These are phyloP conservation scores for Aristolochia californica DNA, from an alignment of 164 flowering plant species.

Conservation along the genomic window DNA sequence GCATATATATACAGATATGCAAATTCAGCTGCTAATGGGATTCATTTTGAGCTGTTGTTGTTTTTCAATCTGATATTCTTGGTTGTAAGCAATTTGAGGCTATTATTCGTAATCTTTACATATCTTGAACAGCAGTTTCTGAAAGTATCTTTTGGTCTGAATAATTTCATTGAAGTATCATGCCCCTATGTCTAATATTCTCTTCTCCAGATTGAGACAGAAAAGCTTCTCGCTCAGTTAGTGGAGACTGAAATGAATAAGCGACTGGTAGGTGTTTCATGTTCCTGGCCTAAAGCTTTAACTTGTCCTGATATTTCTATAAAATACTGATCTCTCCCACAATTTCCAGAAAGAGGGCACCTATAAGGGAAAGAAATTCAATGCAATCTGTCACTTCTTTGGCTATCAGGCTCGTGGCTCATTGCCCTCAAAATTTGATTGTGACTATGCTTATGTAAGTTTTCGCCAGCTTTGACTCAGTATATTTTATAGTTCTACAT, in stretches of 20 bases:
- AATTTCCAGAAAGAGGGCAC: constrained; percentile 87
- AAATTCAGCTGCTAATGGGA: not conserved
- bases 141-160: too few relatives aligned
- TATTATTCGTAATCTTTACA: too few relatives aligned
- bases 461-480: not conserved
- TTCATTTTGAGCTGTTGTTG: not conserved
- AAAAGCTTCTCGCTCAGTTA: constrained; percentile 90
- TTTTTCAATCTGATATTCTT: too few relatives aligned
- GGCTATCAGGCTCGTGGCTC: constrained; percentile 99
- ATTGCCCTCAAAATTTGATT: constrained; percentile 92
- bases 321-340: not conserved
- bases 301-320: not conserved
- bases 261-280: constrained; percentile 45
- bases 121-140: too few relatives aligned
- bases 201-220: constrained; percentile 81
- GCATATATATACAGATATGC: too few relatives aligned
- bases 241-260: constrained; percentile 89
- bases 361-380: constrained; percentile 95
- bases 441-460: constrained; percentile 95
- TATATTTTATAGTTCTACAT: not conserved
- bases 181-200: not conserved
- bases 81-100: too few relatives aligned
- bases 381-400: constrained; percentile 97
- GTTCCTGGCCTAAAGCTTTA: too few relatives aligned
- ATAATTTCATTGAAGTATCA: too few relatives aligned